These are phyloP conservation scores for Lecanicillium sp. DNA, from an alignment of 2,329 filamentous ascomycete genomes.

Conservation along the genomic window DNA sequence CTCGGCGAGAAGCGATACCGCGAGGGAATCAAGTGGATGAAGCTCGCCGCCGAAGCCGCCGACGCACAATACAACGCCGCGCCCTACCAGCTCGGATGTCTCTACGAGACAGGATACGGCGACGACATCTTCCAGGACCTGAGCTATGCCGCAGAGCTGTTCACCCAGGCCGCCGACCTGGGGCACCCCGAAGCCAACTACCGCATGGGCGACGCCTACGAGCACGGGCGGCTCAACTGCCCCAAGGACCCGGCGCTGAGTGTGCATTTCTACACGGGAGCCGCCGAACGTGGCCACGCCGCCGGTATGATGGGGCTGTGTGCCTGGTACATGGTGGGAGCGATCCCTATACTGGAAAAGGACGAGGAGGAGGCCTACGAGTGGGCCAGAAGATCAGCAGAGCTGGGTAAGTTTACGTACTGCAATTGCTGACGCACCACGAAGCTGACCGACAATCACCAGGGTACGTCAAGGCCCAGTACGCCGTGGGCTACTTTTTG, in stretches of 20 bases:
- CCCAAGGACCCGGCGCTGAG: conserved; percentile 87
- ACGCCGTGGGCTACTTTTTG: conserved; percentile 93
- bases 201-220: conserved; percentile 92
- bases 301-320: conserved; percentile 97
- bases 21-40: conserved; percentile 94
- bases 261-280: conserved; percentile 94
- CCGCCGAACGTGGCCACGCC: conserved; percentile 76
- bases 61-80: conserved; percentile 89
- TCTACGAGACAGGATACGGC: conserved; percentile 91
- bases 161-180: conserved; percentile 88
- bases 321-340: conserved; percentile 97
- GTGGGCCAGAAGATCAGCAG: conserved; percentile 84
- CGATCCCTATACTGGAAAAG: conserved; percentile 84
- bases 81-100: conserved; percentile 79
- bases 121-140: conserved; percentile 91
- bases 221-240: conserved; percentile 82
- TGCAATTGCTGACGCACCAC: not conserved
- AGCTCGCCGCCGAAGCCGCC: conserved; percentile 82
- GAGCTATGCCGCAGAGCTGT: conserved; percentile 84
- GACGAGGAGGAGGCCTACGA: conserved; percentile 95
- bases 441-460: conserved; percentile 1
- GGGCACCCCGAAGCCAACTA: conserved; percentile 82
- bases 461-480: conserved; percentile 75
- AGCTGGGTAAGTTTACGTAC: conserved; percentile 59
- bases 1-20: conserved; percentile 81